Evolutionary conservation across 106 monocot species (phyloP), one percentile per base, ranked within the genome.

Genomic region (Xerophyta viscosa): DNA sequence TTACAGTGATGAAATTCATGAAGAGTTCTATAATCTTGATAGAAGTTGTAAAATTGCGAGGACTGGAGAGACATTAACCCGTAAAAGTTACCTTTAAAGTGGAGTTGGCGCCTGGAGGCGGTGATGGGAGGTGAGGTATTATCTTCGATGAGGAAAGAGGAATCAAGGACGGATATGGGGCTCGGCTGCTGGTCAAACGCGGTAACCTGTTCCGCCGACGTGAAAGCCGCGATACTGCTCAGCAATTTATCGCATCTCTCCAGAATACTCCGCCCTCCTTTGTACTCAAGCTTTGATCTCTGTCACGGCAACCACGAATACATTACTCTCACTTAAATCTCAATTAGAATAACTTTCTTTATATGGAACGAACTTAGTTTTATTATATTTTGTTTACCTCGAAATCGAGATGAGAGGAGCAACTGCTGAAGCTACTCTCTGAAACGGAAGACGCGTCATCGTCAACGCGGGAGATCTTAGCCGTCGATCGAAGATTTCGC

Each of bases 221-320:
- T 82, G 29, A 96, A 66, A n/a, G 84, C 85, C 4, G 71, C 72
- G 14, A 96, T 96, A 67, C 85, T 96, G 65, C 67, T 52, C 26
- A 96, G 71, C 27, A 96, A 68, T 66, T 85, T 85, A 62, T 82
- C 88, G 72, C 94, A 96, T 20, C 94, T 59, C 66, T 89, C 82
- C 43, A 88, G 43, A 3, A 88, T 66, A 24, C 48, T 77, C 53
- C 74, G 60, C 8, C 83, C 87, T 9, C 64, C 57, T 58, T 54
- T 65, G 65, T 61, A 51, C 33, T 72, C 65, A 25, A 23, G 27
- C 62, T 45, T 71, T 51, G 54, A 56, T 26, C 70, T 62, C 86
- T 86, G 76, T 48, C 15, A 17, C 19, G 20, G 20, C 18, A 13
- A 46, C 33, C 33, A 33, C 33, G 10, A n/a, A n/a, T n/a, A n/a